Base-by-base conservation (phyloP, 2,329 filamentous ascomycete species). In the Falciphora oryzae region DNA sequence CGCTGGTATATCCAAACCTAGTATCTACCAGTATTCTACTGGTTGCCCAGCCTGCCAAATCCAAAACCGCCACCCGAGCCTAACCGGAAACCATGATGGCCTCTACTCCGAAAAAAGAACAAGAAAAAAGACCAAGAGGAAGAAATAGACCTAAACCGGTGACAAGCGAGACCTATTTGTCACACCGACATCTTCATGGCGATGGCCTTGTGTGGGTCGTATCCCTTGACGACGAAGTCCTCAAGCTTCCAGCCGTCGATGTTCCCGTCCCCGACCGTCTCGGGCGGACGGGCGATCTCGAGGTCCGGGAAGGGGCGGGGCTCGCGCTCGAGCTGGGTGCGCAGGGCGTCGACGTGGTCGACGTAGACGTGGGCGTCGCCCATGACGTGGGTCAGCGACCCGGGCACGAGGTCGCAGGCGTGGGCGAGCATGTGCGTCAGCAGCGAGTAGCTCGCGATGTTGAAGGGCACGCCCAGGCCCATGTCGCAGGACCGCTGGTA, bases 161-260 rank as follows among this genome's bases (percentile, higher is more conserved):
- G 35, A 3, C 7, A 13, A 27, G 57, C 31, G 16, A 50, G 16
- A 2, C 38, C 16, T 22, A 2, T 6, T 8, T 50, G n/a, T 59
- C 61, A 93, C 65, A 98, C 94, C 73, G 92, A 96, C 95, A 99
- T 99, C 81, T 98, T 97, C 95, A 99, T 99, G 59, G 91, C 85
- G 78, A 99, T 96, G 6, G 85, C 85, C 80, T 93, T 94, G 76
- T 97, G 92, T 65, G 95, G 94, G 62, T 93, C 86, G 75, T 99
- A 99, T 0, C 90, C 93, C 72, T 91, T 83, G 7, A 99, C 85
- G 65, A 90, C 87, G 75, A 99, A 94, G 67, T 99, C 93, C 69
- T 96, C 92, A 1, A 87, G 81, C 74, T 86, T 88, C 93, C 95
- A 98, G 1, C 92, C 92, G 74, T 99, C 95, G 71, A 98, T 92